These are phyloP conservation scores for Cladosporium sp. DNA, from an alignment of 2,329 filamentous ascomycete species.

Conservation along the genomic window DNA sequence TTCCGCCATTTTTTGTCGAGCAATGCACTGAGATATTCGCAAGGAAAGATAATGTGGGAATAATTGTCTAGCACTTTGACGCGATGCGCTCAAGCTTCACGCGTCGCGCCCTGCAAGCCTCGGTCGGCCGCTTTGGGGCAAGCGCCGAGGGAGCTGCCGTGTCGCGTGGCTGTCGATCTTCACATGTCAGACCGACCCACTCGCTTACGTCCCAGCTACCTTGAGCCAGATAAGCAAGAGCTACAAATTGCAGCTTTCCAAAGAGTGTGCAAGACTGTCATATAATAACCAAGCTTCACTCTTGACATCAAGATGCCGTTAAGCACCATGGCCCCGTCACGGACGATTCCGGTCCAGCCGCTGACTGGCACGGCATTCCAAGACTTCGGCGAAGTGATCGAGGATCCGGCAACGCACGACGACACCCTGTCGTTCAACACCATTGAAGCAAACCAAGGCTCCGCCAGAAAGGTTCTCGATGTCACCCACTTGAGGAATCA, in stretches of 20 bases:
- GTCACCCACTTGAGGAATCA: constrained; percentile 68
- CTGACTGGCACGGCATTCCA: constrained; percentile 65
- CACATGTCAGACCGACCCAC: constrained; percentile 3
- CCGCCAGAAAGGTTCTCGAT: constrained; percentile 77
- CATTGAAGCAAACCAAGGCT: constrained; percentile 70
- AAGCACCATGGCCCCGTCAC: constrained; percentile 33
- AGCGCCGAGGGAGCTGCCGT: neutral
- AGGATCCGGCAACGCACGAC: constrained; percentile 54
- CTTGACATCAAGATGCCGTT: constrained; percentile 27
- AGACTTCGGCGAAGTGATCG: constrained; percentile 75
- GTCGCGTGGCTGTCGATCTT: constrained; percentile 1
- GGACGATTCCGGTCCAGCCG: constrained; percentile 47
- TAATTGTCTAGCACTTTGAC: neutral
- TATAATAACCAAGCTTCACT: no score
- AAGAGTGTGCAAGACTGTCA: no score
- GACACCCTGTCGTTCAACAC: constrained; percentile 32
- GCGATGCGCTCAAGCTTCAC: no score
- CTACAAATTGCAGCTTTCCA: neutral
- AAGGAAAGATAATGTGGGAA: neutral
- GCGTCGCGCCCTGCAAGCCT: neutral
- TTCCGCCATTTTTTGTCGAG: neutral
- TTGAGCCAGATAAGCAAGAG: constrained; percentile 6
- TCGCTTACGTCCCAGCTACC: constrained; percentile 2
- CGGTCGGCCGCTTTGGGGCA: neutral
- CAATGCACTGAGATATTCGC: neutral